Evolutionary conservation across 371 early-diverging fungal genomes (phyloP), one percentile per base, ranked within the genome.

Genomic region (Dinochytrium kinnereticum): DNA sequence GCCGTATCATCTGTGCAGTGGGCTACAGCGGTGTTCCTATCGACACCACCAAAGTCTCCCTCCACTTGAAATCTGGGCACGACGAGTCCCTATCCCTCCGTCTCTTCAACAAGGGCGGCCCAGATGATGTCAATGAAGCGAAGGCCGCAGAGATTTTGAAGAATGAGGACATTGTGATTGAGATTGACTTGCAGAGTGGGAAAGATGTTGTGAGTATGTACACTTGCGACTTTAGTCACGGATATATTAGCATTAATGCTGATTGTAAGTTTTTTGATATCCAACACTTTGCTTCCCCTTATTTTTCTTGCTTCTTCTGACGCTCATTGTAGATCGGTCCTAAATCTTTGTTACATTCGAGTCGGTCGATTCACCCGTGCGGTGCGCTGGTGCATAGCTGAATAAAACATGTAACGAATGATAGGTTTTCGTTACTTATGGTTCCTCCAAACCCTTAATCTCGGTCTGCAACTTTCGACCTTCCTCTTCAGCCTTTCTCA

Each of bases 191-290:
- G 66, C 91, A 91, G 15, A 64, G 91, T 59, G 96, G 96, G 30
- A 57, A 79, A 1, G 92, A 91, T 69, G 85, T 86, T 53, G 93
- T 95, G 2, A 88, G 88, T 15, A 92, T 96, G 87, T 97, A 93
- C 90, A 98, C 98, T 1, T 96, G 96, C 76, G 98, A 98, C 85
- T 87, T 97, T 34, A 92, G 91, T 69, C 92, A 94, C 75, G 96
- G 95, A 75, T 98, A 98, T 81, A 91, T 98, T 55, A 90, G 91
- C 40, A 96, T 97, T 78, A 97, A 97, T 79, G 95, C 93, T 17
- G 81, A 81, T 59, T 83, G 70, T 70, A 57, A 70, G 70, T 70
- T 26, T 44, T 44, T 44, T 44, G 44, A 44, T 44, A n/a, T n/a
- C n/a, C n/a, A n/a, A n/a, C 44, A 19, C 19, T 44, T 44, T 44